phyloP scores from a whole-genome alignment of 2,329 filamentous ascomycete species.

The Fusarium proliferatum region DNA sequence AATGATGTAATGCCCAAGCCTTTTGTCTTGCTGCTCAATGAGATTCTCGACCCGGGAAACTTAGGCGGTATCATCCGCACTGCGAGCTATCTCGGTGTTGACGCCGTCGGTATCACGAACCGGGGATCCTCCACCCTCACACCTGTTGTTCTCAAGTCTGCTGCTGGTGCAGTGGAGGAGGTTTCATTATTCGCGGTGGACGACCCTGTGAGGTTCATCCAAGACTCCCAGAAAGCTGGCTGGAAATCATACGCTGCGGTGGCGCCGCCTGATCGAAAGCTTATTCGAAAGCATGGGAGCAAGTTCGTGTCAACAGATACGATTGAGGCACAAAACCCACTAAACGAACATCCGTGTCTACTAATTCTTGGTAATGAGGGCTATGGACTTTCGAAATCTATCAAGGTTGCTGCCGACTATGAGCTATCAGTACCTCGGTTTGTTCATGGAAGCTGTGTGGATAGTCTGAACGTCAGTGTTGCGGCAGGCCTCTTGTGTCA shows the following conservation, averaged over 20 bases:
- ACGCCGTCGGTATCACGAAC: slow-evolving; percentile 81
- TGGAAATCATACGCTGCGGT: slow-evolving; percentile 89
- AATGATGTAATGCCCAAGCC: slow-evolving; percentile 63
- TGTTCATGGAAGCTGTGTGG: slow-evolving; percentile 69
- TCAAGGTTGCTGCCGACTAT: slow-evolving; percentile 74
- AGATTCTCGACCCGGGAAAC: slow-evolving; percentile 88
- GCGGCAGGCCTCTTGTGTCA: slow-evolving; percentile 82
- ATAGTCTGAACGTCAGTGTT: slow-evolving; percentile 94
- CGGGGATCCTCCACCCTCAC: slow-evolving; percentile 79
- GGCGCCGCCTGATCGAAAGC: slow-evolving; percentile 54
- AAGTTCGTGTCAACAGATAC: slow-evolving; percentile 62
- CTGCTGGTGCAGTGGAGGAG: slow-evolving; percentile 86
- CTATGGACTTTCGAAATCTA: slow-evolving; percentile 72
- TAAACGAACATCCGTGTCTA: slow-evolving; percentile 74
- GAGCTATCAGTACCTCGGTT: slow-evolving; percentile 73
- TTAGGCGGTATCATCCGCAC: slow-evolving; percentile 89
- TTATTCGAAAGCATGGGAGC: slow-evolving; percentile 49
- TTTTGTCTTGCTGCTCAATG: slow-evolving; percentile 78
- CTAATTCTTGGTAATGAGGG: slow-evolving; percentile 88
- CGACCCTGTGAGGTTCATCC: slow-evolving; percentile 76
- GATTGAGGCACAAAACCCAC: slow-evolving; percentile 62
- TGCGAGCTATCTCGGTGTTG: slow-evolving; percentile 89
- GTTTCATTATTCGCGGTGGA: slow-evolving; percentile 78
- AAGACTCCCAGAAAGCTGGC: slow-evolving; percentile 72
- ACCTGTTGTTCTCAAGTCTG: slow-evolving; percentile 84